A percentile compares a stretch with the other conserved stretches of the same genome.
phyloP scores from a whole-genome alignment of 495 filamentous ascomycete genomes.

The Diplogelasinospora grovesii region DNA sequence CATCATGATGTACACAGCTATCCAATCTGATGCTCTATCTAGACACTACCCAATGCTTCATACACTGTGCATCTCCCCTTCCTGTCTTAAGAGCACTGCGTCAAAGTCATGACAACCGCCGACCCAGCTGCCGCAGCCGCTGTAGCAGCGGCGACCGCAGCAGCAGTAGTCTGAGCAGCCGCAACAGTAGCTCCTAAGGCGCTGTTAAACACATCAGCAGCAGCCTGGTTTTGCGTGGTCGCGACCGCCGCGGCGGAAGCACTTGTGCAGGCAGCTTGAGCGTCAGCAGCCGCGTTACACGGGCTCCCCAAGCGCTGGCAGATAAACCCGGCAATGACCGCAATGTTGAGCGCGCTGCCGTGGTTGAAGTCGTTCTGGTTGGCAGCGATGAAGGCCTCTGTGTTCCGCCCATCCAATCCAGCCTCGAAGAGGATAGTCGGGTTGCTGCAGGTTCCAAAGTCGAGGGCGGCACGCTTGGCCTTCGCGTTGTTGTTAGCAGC shows the following conservation, averaged over 20 bases:
- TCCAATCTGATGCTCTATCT: too few species aligned
- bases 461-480: constrained; percentile 14
- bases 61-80: too few species aligned
- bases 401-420: constrained; percentile 45
- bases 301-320: constrained; percentile 45
- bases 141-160: neutral
- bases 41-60: too few species aligned
- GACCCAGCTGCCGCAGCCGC: neutral
- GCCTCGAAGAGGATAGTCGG: constrained; percentile 48
- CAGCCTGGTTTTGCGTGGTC: constrained; percentile 35
- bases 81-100: constrained; percentile 1
- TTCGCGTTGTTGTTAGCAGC: constrained; percentile 24
- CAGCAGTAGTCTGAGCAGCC: neutral
- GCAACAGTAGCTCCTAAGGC: neutral
- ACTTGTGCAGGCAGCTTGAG: constrained; percentile 40
- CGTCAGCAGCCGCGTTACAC: constrained; percentile 43
- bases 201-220: constrained; percentile 51
- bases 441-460: constrained; percentile 44
- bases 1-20: too few species aligned
- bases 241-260: constrained; percentile 30
- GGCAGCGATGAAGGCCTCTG: constrained; percentile 44
- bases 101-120: constrained; percentile 3
- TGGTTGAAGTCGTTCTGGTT: constrained; percentile 50
- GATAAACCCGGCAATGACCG: constrained; percentile 48
- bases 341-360: constrained; percentile 49